These are phyloP conservation scores for Pestalotiopsis sp. DNA, from an alignment of 2,329 filamentous ascomycete species.

Conservation along the genomic window DNA sequence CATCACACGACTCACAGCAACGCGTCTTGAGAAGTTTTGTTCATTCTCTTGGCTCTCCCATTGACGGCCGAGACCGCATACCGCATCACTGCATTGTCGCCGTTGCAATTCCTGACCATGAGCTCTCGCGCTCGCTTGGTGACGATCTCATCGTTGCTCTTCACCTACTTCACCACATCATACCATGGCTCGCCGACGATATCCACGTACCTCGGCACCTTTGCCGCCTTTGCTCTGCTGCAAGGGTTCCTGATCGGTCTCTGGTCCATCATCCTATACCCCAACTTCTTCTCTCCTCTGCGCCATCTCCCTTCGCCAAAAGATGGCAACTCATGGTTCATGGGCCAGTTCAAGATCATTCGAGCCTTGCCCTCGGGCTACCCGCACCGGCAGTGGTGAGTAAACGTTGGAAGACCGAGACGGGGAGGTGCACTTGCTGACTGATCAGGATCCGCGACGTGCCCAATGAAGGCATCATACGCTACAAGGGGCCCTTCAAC, in stretches of 20 bases:
- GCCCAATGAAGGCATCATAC: constrained; percentile 70
- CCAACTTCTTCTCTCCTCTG: constrained; percentile 52
- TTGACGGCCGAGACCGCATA: not conserved
- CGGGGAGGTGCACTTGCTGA: not conserved
- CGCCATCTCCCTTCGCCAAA: constrained; percentile 48
- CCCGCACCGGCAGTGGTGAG: constrained; percentile 52
- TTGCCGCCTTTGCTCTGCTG: constrained; percentile 37
- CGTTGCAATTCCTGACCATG: not conserved
- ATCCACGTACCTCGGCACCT: constrained; percentile 33
- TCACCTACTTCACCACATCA: constrained; percentile 34
- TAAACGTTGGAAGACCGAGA: not conserved
- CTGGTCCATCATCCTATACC: constrained; percentile 51
- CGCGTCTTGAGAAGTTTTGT: not conserved
- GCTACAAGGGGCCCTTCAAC: constrained; percentile 55
- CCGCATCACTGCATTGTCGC: not conserved
- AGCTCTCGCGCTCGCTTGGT: not conserved
- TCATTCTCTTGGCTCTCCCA: not conserved
- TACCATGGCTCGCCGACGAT: constrained; percentile 33
- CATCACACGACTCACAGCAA: not conserved
- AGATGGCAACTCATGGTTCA: constrained; percentile 42
- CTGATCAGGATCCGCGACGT: constrained; percentile 57
- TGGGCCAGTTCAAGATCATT: constrained; percentile 51
- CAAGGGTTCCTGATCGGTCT: constrained; percentile 37
- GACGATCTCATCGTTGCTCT: constrained; percentile 26
- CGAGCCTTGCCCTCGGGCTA: constrained; percentile 40